Evolutionary conservation across 192 early-diverging fungal species (phyloP).

Genomic region (Diversispora epigaea): DNA sequence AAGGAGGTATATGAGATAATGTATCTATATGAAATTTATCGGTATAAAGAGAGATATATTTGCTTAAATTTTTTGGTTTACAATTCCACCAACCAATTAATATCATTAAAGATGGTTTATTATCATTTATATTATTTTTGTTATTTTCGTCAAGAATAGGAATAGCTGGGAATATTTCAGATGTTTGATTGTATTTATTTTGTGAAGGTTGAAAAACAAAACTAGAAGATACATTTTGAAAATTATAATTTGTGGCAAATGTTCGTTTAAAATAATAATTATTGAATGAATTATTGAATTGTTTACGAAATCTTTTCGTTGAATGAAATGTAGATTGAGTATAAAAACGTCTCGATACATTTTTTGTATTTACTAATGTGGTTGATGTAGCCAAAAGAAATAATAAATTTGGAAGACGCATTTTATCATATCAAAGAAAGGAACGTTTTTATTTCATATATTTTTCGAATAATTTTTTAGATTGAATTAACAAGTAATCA

Average conservation of each 20-base stretch:
- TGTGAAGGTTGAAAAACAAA: slow-evolving; percentile 17
- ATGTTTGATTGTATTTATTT: neutral
- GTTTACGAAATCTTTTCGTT: neutral
- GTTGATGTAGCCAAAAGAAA: neutral
- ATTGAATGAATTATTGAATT: neutral
- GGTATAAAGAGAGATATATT: slow-evolving; percentile 20
- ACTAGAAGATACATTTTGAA: neutral
- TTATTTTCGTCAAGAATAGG: neutral
- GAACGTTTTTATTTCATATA: neutral
- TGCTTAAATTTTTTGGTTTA: slow-evolving; percentile 8
- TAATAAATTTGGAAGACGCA: neutral
- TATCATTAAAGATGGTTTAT: slow-evolving; percentile 30
- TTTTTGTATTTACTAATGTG: slow-evolving; percentile 13
- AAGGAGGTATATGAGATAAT: slow-evolving; percentile 27
- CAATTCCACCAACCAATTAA: slow-evolving; percentile 28
- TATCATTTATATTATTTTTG: neutral
- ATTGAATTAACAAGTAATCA: no score
- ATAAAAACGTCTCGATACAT: neutral
- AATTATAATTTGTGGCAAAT: neutral
- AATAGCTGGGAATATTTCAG: neutral
- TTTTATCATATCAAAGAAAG: neutral
- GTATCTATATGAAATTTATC: slow-evolving; percentile 13
- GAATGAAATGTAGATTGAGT: neutral
- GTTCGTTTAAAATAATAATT: neutral
- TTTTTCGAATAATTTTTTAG: no score